Conservation (phyloP, 2,329 filamentous ascomycete genomes). For the Penicillium sp. region DNA sequence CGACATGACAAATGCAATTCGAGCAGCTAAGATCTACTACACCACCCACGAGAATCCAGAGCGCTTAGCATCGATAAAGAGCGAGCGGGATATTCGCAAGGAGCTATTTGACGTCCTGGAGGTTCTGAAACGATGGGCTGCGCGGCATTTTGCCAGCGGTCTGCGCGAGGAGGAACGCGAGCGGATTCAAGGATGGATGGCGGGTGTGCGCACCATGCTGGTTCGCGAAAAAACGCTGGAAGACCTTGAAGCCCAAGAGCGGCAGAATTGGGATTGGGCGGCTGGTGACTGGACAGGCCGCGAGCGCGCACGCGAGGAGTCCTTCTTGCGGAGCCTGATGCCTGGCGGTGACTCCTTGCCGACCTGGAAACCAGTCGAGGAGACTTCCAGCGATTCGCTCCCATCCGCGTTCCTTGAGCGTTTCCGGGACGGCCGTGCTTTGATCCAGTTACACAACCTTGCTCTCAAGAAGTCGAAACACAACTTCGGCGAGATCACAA, state of each 20-base stretch:
- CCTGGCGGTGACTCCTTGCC: slow-evolving; percentile 60
- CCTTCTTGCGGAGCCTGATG: slow-evolving; percentile 76
- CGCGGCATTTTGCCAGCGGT: slow-evolving; percentile 79
- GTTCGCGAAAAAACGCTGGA: slow-evolving; percentile 75
- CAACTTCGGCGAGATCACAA: slow-evolving; percentile 84
- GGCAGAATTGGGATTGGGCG: slow-evolving; percentile 77
- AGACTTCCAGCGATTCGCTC: slow-evolving; percentile 23
- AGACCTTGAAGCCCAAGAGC: slow-evolving; percentile 67
- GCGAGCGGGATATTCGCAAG: slow-evolving; percentile 78
- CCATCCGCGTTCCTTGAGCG: slow-evolving; percentile 68
- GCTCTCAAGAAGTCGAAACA: slow-evolving; percentile 80
- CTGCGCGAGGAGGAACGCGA: slow-evolving; percentile 74
- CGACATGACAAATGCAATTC: slow-evolving; percentile 90
- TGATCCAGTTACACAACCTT: slow-evolving; percentile 87
- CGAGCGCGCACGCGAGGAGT: slow-evolving; percentile 74
- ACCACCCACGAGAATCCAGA: slow-evolving; percentile 86
- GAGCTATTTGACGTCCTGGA: slow-evolving; percentile 87
- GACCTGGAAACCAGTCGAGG: slow-evolving; percentile 62
- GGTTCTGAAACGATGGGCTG: slow-evolving; percentile 85
- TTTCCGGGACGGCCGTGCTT: slow-evolving; percentile 74
- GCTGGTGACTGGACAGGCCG: slow-evolving; percentile 71
- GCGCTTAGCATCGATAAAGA: slow-evolving; percentile 79
- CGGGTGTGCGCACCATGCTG: slow-evolving; percentile 73
- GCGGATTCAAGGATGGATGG: slow-evolving; percentile 77
- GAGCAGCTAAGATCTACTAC: slow-evolving; percentile 94